Evolutionary conservation across 2,329 filamentous ascomycete species (phyloP), one percentile per base, ranked within the genome.

Genomic region (Onygena corvina): DNA sequence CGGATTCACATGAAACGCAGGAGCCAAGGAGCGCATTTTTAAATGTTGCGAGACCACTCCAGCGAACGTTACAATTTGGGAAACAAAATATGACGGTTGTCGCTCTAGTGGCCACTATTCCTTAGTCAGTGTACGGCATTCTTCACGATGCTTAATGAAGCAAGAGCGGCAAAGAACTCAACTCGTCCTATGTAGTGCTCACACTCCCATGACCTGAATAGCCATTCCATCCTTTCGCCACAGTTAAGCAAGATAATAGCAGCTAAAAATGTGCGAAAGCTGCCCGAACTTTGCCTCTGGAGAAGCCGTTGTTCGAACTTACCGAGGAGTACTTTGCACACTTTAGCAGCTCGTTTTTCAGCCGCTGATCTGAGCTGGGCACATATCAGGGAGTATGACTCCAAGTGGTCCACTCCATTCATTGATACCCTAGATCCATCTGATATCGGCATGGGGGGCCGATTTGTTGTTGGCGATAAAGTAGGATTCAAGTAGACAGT

Each of bases 281-380:
- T 71, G 47, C 72, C 74, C 18, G 70, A 71, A 59, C 77, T 73
- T 57, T 76, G 73, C 9, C 76, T 73, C 55, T 77, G 75, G 5
- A 80, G 67, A 3, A 80, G 63, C n/a, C 76, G 71, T 14, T 75
- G 71, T 58, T 81, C 77, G 1, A 80, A 67, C 51, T 79, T 76
- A 53, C 76, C 77, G 69, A 80, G 74, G 29, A 79, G 71, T 7
- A 64, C 64, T 48, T 75, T 77, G 54, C 71, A 71, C 4, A 79
- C 64, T 47, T 67, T 66, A 11, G 70, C 67, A 30, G 75, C 75
- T 23, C 74, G 71, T 54, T 75, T 75, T 57, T 80, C 77, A 14
- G 72, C 68, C 1, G 71, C 74, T 3, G 74, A 72, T 44, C 74
- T 71, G 40, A 80, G 63, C 58, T 80, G 77, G 47, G 69, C 66